phyloP scores from a whole-genome alignment of 2,329 filamentous ascomycete species.

The Myriangium duriaei region DNA sequence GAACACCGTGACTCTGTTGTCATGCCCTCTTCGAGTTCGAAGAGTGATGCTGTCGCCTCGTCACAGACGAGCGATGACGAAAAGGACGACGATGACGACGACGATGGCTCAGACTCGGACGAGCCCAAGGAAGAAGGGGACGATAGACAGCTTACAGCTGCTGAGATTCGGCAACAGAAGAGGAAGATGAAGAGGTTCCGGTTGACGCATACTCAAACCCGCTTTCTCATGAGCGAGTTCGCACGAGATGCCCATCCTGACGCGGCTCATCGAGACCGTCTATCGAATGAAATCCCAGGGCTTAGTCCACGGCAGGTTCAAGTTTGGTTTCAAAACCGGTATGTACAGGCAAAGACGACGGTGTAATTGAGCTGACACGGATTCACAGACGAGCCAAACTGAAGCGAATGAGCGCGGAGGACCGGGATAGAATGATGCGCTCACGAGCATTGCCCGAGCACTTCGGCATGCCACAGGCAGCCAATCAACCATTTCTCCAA shows the following conservation, averaged over 20 bases:
- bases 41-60: neutral
- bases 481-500: constrained; percentile 1
- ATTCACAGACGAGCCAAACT: constrained; percentile 44
- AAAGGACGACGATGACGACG: constrained; percentile 25
- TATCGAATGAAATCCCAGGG: constrained; percentile 83
- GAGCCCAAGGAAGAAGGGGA: constrained; percentile 15
- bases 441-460: constrained; percentile 47
- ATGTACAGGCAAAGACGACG: constrained; percentile 22
- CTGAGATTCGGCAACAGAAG: constrained; percentile 37
- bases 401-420: constrained; percentile 48
- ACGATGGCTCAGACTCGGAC: constrained; percentile 13
- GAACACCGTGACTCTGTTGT: constrained; percentile 9
- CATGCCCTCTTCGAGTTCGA: constrained; percentile 5
- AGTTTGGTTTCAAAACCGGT: constrained; percentile 98
- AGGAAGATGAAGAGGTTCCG: constrained; percentile 63
- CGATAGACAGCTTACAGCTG: constrained; percentile 29
- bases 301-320: constrained; percentile 87
- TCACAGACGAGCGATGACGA: constrained; percentile 16
- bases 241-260: constrained; percentile 89
- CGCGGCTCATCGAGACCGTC: constrained; percentile 73
- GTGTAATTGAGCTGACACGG: constrained; percentile 8
- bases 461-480: constrained; percentile 45
- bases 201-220: constrained; percentile 95
- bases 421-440: constrained; percentile 49
- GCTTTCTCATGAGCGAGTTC: constrained; percentile 94